Evolutionary conservation across 257 asterid genomes (phyloP).

Genomic region (Paulownia fortunei): DNA sequence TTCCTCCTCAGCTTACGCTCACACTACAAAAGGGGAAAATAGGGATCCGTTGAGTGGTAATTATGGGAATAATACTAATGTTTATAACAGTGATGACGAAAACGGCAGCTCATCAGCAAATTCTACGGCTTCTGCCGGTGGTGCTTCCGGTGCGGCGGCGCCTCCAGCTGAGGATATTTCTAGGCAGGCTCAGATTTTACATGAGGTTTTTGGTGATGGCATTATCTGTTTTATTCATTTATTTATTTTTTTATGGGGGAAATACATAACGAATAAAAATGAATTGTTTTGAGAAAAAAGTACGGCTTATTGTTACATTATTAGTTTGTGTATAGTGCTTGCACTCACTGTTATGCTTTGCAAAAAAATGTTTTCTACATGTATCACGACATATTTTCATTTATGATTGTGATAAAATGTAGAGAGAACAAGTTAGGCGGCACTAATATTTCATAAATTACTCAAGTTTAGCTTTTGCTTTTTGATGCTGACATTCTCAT

Average conservation of each 20-base stretch:
- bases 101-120: constrained; percentile 48
- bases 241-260: neutral
- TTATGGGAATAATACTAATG: constrained; percentile 37
- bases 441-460: neutral
- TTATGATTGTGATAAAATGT: neutral
- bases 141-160: constrained; percentile 27
- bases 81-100: constrained; percentile 53
- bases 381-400: neutral
- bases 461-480: neutral
- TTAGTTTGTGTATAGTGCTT: neutral
- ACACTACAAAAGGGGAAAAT: constrained; percentile 40
- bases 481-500: neutral
- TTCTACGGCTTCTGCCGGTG: constrained; percentile 40
- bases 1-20: constrained; percentile 29
- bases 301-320: neutral
- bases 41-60: constrained; percentile 63
- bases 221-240: neutral
- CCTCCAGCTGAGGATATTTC: constrained; percentile 60
- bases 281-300: neutral
- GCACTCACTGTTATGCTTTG: neutral
- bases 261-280: neutral
- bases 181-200: constrained; percentile 69
- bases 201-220: constrained; percentile 58
- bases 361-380: neutral
- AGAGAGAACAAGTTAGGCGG: constrained; percentile 7